These are phyloP conservation scores for Fonsecaea pedrosoi DNA, from an alignment of 2,329 filamentous ascomycete species.

Conservation along the genomic window DNA sequence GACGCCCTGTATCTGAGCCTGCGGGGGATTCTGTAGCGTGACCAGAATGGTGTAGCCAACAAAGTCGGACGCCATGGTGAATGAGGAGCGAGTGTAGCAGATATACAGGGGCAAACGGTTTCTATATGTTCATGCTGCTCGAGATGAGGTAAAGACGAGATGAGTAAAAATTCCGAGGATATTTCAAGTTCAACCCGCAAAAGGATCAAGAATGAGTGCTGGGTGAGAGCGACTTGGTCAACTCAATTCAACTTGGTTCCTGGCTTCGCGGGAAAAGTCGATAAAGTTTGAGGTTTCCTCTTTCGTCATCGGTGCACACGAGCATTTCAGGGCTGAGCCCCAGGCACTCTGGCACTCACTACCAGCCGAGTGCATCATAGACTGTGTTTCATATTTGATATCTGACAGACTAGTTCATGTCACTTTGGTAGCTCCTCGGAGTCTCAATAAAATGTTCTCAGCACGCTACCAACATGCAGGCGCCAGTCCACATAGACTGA, in stretches of 20 bases:
- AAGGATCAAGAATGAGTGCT: background rate
- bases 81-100: constrained; percentile 4
- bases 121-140: constrained; percentile 11
- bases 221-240: background rate
- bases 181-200: background rate
- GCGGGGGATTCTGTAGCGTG: constrained; percentile 70
- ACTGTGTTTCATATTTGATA: background rate
- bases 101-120: background rate
- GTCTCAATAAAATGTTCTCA: background rate
- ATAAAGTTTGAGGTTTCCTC: constrained; percentile 21
- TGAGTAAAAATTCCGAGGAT: background rate
- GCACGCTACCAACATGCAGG: background rate
- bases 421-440: background rate
- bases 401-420: constrained; percentile 3
- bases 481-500: background rate
- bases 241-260: background rate
- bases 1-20: constrained; percentile 70
- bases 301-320: constrained; percentile 28
- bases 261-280: constrained; percentile 5
- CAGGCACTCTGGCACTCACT: background rate
- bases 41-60: constrained; percentile 78
- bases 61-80: constrained; percentile 70
- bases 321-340: background rate
- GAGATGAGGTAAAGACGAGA: background rate
- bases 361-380: background rate